Base-by-base conservation (phyloP, 768 basidiomycete genomes). In the Tubosaeta brunneosetosa region DNA sequence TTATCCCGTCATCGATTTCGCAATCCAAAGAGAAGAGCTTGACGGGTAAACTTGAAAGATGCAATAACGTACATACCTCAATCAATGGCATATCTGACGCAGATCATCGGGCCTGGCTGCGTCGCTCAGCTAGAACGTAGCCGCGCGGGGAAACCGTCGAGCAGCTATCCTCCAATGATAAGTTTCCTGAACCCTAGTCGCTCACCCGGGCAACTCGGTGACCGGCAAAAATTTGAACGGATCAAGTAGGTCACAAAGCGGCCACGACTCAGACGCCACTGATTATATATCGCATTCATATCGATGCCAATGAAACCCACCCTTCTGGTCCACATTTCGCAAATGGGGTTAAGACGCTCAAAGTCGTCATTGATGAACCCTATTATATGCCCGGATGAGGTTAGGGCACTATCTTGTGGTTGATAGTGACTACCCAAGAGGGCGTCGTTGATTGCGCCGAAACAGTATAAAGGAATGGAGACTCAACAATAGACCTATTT, bases 381-480 rank as follows among this genome's bases (percentile, higher is more conserved):
- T 77, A 80, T 51, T 83, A 79, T 81, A 44, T 27, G 29, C 14
- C 10, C 13, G 13, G 32, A 47, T 50, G 25, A 38, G 49, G 17
- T 5, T 32, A 25, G 22, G 32, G 44, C 42, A 43, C 25, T 4
- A 51, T 44, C 17, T 19, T 43, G 79, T 80, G 82, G 52, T 82
- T 82, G 33, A 79, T 41, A 25, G 16, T 11, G 12, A 13, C 3
- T 75, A 4, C 75, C 79, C 9, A 79, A 66, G 29, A 82, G 61
- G 9, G 81, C 80, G 43, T 79, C 77, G 4, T 76, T 75, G 55
- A 82, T 81, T 38, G 82, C 62, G 3, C 80, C 80, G 72, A 19
- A 73, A 53, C 38, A 84, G 68, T 82, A 79, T 4, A 80, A 82
- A 4, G 80, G 77, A 7, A 81, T 79, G 6, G 81, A 77, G 19